phyloP scores from a whole-genome alignment of 2,329 filamentous ascomycete genomes.

The Coleophoma crateriformis region DNA sequence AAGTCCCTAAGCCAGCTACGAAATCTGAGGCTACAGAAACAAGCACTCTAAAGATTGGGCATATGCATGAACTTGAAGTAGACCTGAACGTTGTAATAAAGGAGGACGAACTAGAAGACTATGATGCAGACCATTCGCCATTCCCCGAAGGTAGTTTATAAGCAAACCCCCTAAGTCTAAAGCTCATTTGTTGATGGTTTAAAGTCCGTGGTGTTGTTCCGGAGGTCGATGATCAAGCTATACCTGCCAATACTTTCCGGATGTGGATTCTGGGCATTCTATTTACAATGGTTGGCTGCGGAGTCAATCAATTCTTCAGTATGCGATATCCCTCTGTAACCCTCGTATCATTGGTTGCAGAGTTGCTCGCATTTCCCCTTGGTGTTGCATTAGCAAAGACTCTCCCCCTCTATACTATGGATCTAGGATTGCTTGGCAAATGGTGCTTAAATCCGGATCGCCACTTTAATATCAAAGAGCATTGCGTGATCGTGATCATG shows the following conservation, averaged over 20 bases:
- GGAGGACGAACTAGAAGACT: not conserved
- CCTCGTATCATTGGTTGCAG: constrained; percentile 3
- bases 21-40: not conserved
- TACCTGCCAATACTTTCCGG: constrained; percentile 59
- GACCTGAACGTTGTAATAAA: not conserved
- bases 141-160: not conserved
- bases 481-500: constrained; percentile 61
- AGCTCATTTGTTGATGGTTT: no score
- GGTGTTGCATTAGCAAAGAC: constrained; percentile 50
- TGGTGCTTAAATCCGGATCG: constrained; percentile 45
- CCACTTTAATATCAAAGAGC: constrained; percentile 64
- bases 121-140: not conserved
- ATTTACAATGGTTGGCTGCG: constrained; percentile 11
- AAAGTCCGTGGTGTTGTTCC: constrained; percentile 50
- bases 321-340: constrained; percentile 3
- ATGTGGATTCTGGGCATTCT: constrained; percentile 55
- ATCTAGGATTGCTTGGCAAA: constrained; percentile 29
- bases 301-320: constrained; percentile 6
- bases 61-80: not conserved
- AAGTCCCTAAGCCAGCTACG: constrained; percentile 27
- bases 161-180: no score
- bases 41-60: not conserved
- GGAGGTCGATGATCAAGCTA: constrained; percentile 52
- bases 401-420: not conserved
- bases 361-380: constrained; percentile 25